Evolutionary conservation across 108 stramenopile species (phyloP).

Genomic region (Skeletonema marinoi): DNA sequence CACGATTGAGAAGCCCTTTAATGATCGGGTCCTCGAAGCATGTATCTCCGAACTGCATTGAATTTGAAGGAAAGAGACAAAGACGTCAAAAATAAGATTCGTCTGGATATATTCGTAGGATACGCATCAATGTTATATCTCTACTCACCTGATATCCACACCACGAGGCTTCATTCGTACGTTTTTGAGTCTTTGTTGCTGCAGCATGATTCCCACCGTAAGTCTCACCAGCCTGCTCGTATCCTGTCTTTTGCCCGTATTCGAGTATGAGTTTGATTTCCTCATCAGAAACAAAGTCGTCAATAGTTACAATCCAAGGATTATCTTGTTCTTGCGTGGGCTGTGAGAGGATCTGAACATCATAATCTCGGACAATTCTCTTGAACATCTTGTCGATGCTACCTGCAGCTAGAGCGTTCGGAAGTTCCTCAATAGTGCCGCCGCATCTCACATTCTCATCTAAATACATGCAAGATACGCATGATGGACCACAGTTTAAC

Average conservation of each 20-base stretch:
- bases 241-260: constrained; percentile 51
- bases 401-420: constrained; percentile 53
- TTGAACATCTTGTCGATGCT: constrained; percentile 64
- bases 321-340: constrained; percentile 40
- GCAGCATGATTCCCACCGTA: constrained; percentile 62
- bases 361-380: constrained; percentile 59
- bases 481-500: constrained; percentile 70
- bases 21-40: constrained; percentile 47
- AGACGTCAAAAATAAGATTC: not conserved
- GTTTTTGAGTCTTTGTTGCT: constrained; percentile 23
- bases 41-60: constrained; percentile 26
- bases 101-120: constrained; percentile 37
- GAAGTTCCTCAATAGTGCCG: constrained; percentile 22
- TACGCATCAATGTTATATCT: constrained; percentile 9
- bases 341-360: constrained; percentile 64
- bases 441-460: constrained; percentile 67
- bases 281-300: constrained; percentile 67
- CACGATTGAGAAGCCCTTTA: constrained; percentile 40
- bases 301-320: constrained; percentile 82
- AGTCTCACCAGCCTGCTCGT: constrained; percentile 70
- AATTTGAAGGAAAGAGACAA: not conserved
- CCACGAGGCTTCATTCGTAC: constrained; percentile 67
- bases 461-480: constrained; percentile 73
- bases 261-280: constrained; percentile 66
- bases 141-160: constrained; percentile 33